Conservation (phyloP, 768 basidiomycete species). For the Tulasnella sp. region DNA sequence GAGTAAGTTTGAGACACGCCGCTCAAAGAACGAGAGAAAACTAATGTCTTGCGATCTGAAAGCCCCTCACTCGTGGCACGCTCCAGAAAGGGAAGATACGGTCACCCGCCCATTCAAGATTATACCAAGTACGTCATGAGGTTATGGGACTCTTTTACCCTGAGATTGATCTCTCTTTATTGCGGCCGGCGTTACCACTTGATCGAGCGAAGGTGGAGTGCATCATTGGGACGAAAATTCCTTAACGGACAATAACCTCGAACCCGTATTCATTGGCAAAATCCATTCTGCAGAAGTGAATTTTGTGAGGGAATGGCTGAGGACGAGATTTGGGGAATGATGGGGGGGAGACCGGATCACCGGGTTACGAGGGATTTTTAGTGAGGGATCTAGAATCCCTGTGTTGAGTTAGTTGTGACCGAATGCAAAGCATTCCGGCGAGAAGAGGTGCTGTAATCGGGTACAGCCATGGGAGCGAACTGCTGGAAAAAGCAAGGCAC, state of each 20-base stretch:
- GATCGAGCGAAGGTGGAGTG: conserved; percentile 39
- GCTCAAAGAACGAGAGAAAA: too few species aligned
- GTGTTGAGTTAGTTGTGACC: too few species aligned
- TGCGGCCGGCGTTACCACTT: not conserved
- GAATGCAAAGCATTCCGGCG: too few species aligned
- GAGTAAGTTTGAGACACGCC: conserved; percentile 11
- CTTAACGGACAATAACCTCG: conserved; percentile 40
- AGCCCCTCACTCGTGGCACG: conserved; percentile 63
- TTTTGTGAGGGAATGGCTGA: conserved; percentile 68
- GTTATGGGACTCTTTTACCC: not conserved
- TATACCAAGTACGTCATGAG: conserved; percentile 69
- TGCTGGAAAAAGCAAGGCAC: too few species aligned
- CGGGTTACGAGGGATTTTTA: too few species aligned
- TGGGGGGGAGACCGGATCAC: too few species aligned
- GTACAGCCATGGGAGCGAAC: too few species aligned
- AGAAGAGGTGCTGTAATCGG: too few species aligned
- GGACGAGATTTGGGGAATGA: too few species aligned
- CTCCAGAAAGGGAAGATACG: conserved; percentile 55
- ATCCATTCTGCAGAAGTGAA: conserved; percentile 70
- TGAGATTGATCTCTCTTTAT: not conserved
- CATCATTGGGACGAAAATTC: conserved; percentile 70
- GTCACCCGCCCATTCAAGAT: conserved; percentile 68
- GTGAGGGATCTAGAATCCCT: too few species aligned
- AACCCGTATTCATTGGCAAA: conserved; percentile 64
- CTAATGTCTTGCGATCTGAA: conserved; percentile 2